A percentile compares a stretch with the other conserved stretches of the same genome.
Evolutionary conservation across 1,139 yeast species (phyloP).

Genomic region (Suhomyces kunorum): DNA sequence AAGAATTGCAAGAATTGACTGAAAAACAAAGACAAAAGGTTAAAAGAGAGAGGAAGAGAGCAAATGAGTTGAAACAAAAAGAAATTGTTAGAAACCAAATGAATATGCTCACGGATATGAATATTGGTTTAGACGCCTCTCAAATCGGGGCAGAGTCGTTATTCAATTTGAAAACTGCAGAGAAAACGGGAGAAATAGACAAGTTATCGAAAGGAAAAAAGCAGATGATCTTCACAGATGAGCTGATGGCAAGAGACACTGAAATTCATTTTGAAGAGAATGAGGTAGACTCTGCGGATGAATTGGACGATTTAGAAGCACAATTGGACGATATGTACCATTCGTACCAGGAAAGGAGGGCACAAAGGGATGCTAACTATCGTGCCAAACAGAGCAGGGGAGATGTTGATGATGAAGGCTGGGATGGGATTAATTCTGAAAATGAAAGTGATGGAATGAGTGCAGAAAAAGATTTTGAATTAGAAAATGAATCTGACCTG

Average conservation of each 20-base stretch:
- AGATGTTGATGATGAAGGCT: constrained; percentile 74
- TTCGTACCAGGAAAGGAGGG: constrained; percentile 67
- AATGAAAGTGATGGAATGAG: constrained; percentile 42
- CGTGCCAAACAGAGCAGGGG: constrained; percentile 83
- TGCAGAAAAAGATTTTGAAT: constrained; percentile 45
- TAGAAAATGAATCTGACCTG: constrained; percentile 46
- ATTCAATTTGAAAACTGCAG: constrained; percentile 80
- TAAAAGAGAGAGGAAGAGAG: constrained; percentile 79
- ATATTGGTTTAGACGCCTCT: constrained; percentile 94
- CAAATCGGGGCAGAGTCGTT: constrained; percentile 75
- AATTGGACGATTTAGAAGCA: constrained; percentile 71
- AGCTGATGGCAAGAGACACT: constrained; percentile 54
- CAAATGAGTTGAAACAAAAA: constrained; percentile 82
- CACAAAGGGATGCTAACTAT: constrained; percentile 78
- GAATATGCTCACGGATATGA: constrained; percentile 93
- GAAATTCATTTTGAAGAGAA: constrained; percentile 54
- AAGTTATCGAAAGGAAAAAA: constrained; percentile 79
- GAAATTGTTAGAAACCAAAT: constrained; percentile 91
- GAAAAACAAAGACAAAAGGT: constrained; percentile 67
- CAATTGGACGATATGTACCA: constrained; percentile 83
- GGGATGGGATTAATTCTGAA: constrained; percentile 75
- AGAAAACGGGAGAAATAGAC: constrained; percentile 78
- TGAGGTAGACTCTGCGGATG: constrained; percentile 54
- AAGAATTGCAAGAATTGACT: constrained; percentile 73
- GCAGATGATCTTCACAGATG: constrained; percentile 67